phyloP scores from a whole-genome alignment of 1,139 yeast genomes.

The Protomyces gravidus region DNA sequence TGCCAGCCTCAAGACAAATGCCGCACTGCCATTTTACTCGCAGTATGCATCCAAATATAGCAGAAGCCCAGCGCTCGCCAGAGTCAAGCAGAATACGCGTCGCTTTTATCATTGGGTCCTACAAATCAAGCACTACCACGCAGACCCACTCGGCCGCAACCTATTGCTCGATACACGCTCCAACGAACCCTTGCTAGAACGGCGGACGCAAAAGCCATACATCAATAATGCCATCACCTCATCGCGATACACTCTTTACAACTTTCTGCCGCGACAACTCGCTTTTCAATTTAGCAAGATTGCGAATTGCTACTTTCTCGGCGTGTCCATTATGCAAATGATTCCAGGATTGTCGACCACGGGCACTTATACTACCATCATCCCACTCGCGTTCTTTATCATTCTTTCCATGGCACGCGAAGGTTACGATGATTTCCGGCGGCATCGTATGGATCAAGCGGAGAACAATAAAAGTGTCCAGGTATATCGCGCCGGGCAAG shows the following conservation, averaged over 20 bases:
- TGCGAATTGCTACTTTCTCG: slow-evolving; percentile 53
- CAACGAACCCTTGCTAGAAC: slow-evolving; percentile 50
- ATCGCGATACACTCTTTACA: slow-evolving; percentile 73
- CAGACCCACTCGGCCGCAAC: slow-evolving; percentile 34
- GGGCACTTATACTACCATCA: slow-evolving; percentile 89
- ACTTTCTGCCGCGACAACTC: slow-evolving; percentile 83
- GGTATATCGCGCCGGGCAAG: slow-evolving; percentile 39
- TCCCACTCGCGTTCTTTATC: slow-evolving; percentile 81
- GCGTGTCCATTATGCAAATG: slow-evolving; percentile 86
- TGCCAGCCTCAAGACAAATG: neutral
- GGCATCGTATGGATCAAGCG: slow-evolving; percentile 78
- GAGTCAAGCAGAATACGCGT: slow-evolving; percentile 35
- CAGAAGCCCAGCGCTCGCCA: slow-evolving; percentile 34
- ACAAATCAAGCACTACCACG: slow-evolving; percentile 33
- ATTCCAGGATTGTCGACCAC: slow-evolving; percentile 97
- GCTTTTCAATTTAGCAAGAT: slow-evolving; percentile 86
- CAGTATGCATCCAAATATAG: neutral
- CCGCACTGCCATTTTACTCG: slow-evolving; percentile 1
- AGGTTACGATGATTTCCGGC: slow-evolving; percentile 85
- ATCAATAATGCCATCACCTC: slow-evolving; percentile 70
- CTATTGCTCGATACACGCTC: slow-evolving; percentile 37
- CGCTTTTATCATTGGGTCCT: slow-evolving; percentile 7
- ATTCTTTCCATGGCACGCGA: slow-evolving; percentile 88
- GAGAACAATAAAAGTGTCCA: slow-evolving; percentile 66
- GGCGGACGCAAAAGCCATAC: slow-evolving; percentile 62